Base-by-base conservation (phyloP, 176 grass and related monocot genomes). In the Aegilops longissima region DNA sequence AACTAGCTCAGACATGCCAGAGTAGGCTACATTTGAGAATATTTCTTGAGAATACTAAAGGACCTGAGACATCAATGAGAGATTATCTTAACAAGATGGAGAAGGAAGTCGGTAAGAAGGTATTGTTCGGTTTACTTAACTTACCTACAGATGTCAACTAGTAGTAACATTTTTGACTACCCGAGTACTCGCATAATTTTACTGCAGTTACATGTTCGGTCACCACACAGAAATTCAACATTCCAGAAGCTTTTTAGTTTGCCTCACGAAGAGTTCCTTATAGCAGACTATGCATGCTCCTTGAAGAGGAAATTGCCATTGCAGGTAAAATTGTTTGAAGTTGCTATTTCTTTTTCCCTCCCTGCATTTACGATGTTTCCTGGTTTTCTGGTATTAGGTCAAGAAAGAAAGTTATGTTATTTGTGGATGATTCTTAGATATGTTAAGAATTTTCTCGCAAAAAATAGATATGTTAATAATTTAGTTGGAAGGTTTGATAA, bases 91-190 rank as follows among this genome's bases (percentile, higher is more conserved):
- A 61, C 36, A 98, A 92, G 84, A 92, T 98, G 96, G 92, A 94
- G 82, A 98, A 92, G 69, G 90, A 98, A 91, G 96, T 98, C 13
- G 96, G 92, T 33, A 94, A 94, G 65, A 98, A 98, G 91, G 93
- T 98, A 92, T 44, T 8, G 44, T 39, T 34, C 1, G 1, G 18
- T 69, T 76, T 77, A 84, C 27, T 36, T 76, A 81, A 84, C 27
- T 36, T 76, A 6, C 49, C 39, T 8, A 30, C 38, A 13, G 1
- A 68, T 66, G 1, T 51, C 40, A 34, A 8, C 38, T 0, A 52
- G 35, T 82, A 18, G n/a, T 42, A 59, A 65, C 25, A 20, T 2
- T 88, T 17, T 33, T 92, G 83, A 90, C 17, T 39, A 24, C 71
- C 17, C 9, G 11, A 4, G 17, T 31, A 10, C 17, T 23, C 72